phyloP scores from a whole-genome alignment of 2,329 filamentous ascomycete genomes.

The Pyricularia pennisetigena region DNA sequence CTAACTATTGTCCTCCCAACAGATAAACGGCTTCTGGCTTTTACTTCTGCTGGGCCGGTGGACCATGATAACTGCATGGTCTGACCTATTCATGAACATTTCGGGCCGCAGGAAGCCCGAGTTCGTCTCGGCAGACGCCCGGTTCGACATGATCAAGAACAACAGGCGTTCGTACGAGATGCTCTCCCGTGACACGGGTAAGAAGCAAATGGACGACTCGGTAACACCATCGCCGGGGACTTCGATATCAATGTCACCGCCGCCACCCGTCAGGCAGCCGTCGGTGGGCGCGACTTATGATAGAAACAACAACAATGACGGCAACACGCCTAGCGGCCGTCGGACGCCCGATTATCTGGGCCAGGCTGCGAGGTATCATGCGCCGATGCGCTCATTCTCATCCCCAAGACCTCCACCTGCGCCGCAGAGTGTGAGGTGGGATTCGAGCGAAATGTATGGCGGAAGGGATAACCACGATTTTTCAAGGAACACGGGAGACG shows the following conservation, averaged over 20 bases:
- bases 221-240: constrained; percentile 36
- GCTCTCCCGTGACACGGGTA: constrained; percentile 52
- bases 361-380: constrained; percentile 41
- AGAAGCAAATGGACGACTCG: constrained; percentile 30
- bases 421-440: constrained; percentile 27
- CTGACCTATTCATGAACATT: constrained; percentile 46
- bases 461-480: constrained; percentile 16
- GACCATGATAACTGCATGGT: constrained; percentile 82
- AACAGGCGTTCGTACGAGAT: constrained; percentile 71
- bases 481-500: constrained; percentile 22
- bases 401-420: constrained; percentile 37
- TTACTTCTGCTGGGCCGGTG: constrained; percentile 71
- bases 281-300: constrained; percentile 11
- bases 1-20: not conserved
- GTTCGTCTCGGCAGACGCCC: constrained; percentile 82
- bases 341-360: constrained; percentile 47
- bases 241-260: constrained; percentile 13
- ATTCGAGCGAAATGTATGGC: constrained; percentile 30
- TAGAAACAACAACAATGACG: not conserved
- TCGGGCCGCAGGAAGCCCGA: constrained; percentile 54
- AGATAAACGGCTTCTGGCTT: constrained; percentile 80
- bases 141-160: constrained; percentile 44
- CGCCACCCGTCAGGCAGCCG: constrained; percentile 12
- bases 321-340: constrained; percentile 20
- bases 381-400: constrained; percentile 45